Conservation (phyloP, 192 early-diverging fungal species). For the Gonapodya prolifera region DNA sequence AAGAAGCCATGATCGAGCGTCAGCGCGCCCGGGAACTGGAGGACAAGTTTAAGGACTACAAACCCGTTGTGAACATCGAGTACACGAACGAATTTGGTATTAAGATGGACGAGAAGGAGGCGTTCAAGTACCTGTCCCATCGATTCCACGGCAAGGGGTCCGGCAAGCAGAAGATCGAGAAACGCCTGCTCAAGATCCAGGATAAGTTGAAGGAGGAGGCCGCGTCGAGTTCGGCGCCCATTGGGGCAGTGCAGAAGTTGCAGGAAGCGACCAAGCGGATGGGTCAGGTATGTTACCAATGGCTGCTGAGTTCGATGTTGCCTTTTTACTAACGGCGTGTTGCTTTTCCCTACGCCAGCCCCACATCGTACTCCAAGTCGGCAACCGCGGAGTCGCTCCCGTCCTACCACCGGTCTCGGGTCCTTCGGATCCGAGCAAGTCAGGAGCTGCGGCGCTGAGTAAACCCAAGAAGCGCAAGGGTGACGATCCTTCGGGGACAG, state of each 20-base stretch:
- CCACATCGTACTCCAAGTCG: constrained; percentile 69
- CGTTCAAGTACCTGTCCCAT: constrained; percentile 79
- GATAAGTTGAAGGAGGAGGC: constrained; percentile 64
- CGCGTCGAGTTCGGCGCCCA: constrained; percentile 58
- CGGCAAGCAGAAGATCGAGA: constrained; percentile 92
- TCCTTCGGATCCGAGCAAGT: too few relatives aligned
- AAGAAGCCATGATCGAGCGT: constrained; percentile 15
- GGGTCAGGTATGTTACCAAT: too few relatives aligned
- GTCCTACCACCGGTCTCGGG: too few relatives aligned
- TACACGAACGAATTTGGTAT: constrained; percentile 85
- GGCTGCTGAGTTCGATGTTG: too few relatives aligned
- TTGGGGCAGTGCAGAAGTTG: constrained; percentile 58
- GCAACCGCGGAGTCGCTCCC: constrained; percentile 38
- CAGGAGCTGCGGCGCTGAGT: too few relatives aligned
- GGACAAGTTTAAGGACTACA: constrained; percentile 79
- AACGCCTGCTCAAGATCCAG: constrained; percentile 64
- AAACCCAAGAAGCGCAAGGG: too few relatives aligned
- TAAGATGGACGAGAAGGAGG: constrained; percentile 73
- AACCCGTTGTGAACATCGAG: constrained; percentile 76
- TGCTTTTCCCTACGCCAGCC: constrained; percentile 38
- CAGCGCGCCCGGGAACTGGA: constrained; percentile 21
- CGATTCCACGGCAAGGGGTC: constrained; percentile 91
- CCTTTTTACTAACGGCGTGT: too few relatives aligned
- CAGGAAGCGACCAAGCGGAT: constrained; percentile 37
- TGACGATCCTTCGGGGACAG: too few relatives aligned